A percentile compares a stretch with the other conserved stretches of the same genome.
Evolutionary conservation across 441 rosid species (phyloP).

Genomic region (Biscutella auriculata): DNA sequence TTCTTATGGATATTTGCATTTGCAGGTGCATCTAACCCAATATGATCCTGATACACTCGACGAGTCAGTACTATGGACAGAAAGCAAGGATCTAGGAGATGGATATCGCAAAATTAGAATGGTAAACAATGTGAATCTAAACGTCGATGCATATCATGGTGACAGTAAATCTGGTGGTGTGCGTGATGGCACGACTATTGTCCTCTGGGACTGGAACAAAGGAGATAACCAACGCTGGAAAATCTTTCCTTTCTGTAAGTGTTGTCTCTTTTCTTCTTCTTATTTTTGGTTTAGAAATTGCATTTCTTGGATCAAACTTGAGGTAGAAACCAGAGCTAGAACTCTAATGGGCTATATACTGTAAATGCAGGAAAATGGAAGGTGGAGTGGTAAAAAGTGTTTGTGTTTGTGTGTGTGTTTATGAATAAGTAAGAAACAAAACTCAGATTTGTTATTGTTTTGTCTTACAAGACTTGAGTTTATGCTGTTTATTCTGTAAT

Average conservation of each 20-base stretch:
- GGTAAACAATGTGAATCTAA: slow-evolving; percentile 57
- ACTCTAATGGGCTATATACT: not conserved
- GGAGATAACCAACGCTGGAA: slow-evolving; percentile 85
- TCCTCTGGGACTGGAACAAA: slow-evolving; percentile 73
- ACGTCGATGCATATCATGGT: slow-evolving; percentile 73
- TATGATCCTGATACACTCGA: slow-evolving; percentile 56
- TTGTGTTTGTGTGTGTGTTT: not conserved
- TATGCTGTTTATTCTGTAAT: not conserved
- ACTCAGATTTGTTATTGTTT: not conserved
- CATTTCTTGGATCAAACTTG: not conserved
- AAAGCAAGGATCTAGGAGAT: slow-evolving; percentile 54
- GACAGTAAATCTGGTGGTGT: slow-evolving; percentile 61
- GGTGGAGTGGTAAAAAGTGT: not conserved
- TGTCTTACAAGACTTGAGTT: slow-evolving; percentile 12
- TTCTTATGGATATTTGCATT: not conserved
- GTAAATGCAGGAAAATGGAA: slow-evolving; percentile 16
- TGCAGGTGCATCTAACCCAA: slow-evolving; percentile 59
- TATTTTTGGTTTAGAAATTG: not conserved
- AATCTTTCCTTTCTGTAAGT: slow-evolving; percentile 63
- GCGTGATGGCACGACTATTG: slow-evolving; percentile 57
- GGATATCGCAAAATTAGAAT: slow-evolving; percentile 64
- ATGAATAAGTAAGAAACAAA: slow-evolving; percentile 10
- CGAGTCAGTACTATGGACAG: slow-evolving; percentile 61
- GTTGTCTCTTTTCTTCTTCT: slow-evolving; percentile 9
- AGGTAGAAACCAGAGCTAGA: not conserved